Evolutionary conservation across 2,329 filamentous ascomycete species (phyloP).

Genomic region (Biscogniauxia mediterranea): DNA sequence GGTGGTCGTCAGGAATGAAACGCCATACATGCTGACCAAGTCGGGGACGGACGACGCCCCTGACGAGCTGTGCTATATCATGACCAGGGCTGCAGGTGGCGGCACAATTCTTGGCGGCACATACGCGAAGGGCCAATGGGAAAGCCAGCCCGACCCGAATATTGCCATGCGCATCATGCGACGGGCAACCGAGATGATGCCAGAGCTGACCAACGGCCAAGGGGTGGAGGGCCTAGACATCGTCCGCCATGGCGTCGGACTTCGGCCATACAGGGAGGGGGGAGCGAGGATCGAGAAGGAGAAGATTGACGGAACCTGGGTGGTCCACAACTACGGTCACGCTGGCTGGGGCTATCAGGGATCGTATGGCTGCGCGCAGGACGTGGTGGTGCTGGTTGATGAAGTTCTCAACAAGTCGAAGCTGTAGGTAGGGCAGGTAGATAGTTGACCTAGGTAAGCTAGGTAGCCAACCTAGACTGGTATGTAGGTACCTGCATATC

Average conservation of each 20-base stretch:
- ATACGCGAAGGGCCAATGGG: conserved; percentile 78
- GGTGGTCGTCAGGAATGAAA: conserved; percentile 78
- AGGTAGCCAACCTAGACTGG: no score
- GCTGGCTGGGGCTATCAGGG: conserved; percentile 74
- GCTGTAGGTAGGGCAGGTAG: conserved; percentile 13
- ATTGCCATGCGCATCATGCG: conserved; percentile 83
- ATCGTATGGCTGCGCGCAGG: conserved; percentile 68
- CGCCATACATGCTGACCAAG: conserved; percentile 64
- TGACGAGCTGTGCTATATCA: conserved; percentile 75
- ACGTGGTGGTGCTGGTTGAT: conserved; percentile 64
- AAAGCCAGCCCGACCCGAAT: conserved; percentile 73
- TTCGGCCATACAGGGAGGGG: conserved; percentile 71
- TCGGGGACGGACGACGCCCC: conserved; percentile 72
- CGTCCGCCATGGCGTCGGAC: conserved; percentile 76
- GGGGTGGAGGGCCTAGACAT: conserved; percentile 73
- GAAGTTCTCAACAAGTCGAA: conserved; percentile 46
- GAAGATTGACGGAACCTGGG: conserved; percentile 57
- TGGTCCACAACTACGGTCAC: conserved; percentile 83
- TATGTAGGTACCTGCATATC: no score
- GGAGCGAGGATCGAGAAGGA: conserved; percentile 77
- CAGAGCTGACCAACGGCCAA: conserved; percentile 61
- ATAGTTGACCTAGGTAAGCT: background rate
- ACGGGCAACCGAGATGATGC: conserved; percentile 64
- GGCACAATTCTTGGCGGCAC: conserved; percentile 86
- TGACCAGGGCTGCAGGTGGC: conserved; percentile 77